Conservation (phyloP, 1,284 basidiomycete species). For the Moniliella sp. region DNA sequence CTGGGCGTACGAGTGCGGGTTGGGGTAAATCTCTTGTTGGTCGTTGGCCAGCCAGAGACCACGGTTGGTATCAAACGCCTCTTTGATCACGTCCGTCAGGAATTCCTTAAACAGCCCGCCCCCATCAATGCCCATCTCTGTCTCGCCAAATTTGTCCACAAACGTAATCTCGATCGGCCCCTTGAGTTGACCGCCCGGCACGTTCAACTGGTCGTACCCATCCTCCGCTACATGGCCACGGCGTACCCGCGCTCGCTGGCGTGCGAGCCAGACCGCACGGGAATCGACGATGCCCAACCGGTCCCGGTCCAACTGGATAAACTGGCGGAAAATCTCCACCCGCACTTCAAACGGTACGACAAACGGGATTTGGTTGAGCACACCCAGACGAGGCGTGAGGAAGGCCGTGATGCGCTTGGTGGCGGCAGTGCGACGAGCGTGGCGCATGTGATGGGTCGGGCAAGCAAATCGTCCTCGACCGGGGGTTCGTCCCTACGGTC, state of each 20-base stretch:
- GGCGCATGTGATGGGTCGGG: no score
- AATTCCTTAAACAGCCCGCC: conserved; percentile 97
- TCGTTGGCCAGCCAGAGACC: conserved; percentile 77
- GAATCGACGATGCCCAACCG: conserved; percentile 1
- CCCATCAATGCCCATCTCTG: conserved; percentile 79
- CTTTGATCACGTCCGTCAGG: conserved; percentile 53
- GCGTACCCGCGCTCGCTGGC: conserved; percentile 44
- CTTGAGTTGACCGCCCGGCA: conserved; percentile 52
- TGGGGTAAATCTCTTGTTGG: conserved; percentile 81
- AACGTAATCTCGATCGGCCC: conserved; percentile 64
- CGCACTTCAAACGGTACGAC: conserved; percentile 78
- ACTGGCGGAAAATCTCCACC: conserved; percentile 67
- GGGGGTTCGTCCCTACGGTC: no score
- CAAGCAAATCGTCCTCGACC: no score
- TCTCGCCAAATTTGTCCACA: conserved; percentile 64
- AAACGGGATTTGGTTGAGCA: conserved; percentile 89
- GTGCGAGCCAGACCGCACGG: conserved; percentile 7
- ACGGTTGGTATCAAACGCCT: conserved; percentile 79
- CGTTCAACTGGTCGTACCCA: conserved; percentile 49
- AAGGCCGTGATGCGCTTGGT: conserved; percentile 50
- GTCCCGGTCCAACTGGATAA: conserved; percentile 34
- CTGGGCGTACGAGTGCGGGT: conserved; percentile 43
- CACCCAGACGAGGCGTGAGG: conserved; percentile 60
- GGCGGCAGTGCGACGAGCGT: no score
- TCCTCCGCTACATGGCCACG: conserved; percentile 60